These are phyloP conservation scores for Castanea crenata DNA, from an alignment of 306 rosid species.

Conservation along the genomic window DNA sequence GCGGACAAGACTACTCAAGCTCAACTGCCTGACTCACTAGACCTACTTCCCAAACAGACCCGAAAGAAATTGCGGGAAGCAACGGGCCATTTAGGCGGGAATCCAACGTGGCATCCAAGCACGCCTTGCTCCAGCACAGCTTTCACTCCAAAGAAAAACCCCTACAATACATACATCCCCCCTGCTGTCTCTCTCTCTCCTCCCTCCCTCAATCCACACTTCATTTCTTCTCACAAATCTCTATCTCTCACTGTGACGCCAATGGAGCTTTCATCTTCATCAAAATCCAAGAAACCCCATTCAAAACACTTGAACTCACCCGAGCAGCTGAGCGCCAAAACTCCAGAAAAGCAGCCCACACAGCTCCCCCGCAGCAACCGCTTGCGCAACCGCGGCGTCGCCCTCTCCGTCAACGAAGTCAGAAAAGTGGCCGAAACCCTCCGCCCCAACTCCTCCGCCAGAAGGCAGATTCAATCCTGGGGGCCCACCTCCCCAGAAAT, in stretches of 20 bases:
- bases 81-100: constrained; percentile 42
- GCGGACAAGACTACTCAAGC: too few relatives aligned
- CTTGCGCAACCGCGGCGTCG: constrained; percentile 45
- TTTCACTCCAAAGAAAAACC: constrained; percentile 13
- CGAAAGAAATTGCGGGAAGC: constrained; percentile 21
- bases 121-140: neutral
- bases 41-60: neutral
- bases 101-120: neutral
- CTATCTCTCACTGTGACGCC: neutral
- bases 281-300: constrained; percentile 31
- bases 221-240: neutral
- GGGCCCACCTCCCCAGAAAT: neutral
- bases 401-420: constrained; percentile 41
- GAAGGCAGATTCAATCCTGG: constrained; percentile 33
- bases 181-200: too few relatives aligned
- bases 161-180: neutral
- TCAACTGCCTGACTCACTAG: too few relatives aligned
- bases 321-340: constrained; percentile 31
- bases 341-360: constrained; percentile 58
- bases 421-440: constrained; percentile 40
- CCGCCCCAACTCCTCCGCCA: constrained; percentile 31
- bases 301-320: constrained; percentile 23
- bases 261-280: constrained; percentile 46
- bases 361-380: constrained; percentile 31
- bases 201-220: neutral